These are phyloP conservation scores for Barnettozyma sp. DNA, from an alignment of 805 yeast species.

Conservation along the genomic window DNA sequence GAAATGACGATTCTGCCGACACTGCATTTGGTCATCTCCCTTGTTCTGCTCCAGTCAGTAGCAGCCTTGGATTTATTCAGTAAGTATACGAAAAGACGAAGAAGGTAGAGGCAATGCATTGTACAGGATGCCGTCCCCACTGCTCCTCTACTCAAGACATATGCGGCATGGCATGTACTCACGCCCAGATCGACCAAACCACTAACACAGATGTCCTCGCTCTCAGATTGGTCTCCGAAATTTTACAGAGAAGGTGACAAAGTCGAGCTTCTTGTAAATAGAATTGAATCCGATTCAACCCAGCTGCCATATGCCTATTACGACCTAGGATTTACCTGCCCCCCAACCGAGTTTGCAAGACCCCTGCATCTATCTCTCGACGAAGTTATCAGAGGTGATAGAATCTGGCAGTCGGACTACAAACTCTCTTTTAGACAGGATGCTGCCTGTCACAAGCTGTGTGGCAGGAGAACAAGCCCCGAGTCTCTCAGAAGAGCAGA, in stretches of 20 bases:
- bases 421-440: slow-evolving; percentile 59
- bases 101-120: no score
- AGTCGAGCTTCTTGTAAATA: slow-evolving; percentile 67
- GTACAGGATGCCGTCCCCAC: no score
- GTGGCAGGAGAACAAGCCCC: slow-evolving; percentile 56
- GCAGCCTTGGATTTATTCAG: slow-evolving; percentile 22
- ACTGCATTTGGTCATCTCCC: slow-evolving; percentile 1
- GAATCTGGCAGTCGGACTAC: slow-evolving; percentile 71
- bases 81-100: no score
- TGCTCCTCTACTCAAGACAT: no score
- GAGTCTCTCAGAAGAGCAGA: slow-evolving; percentile 49
- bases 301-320: slow-evolving; percentile 73
- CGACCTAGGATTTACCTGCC: slow-evolving; percentile 76
- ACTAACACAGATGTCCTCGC: background rate
- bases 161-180: background rate
- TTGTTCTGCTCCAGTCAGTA: slow-evolving; percentile 2
- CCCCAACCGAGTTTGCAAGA: slow-evolving; percentile 46
- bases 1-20: slow-evolving; percentile 4
- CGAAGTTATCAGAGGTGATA: slow-evolving; percentile 74
- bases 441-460: slow-evolving; percentile 55
- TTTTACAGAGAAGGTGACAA: slow-evolving; percentile 44
- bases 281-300: slow-evolving; percentile 70
- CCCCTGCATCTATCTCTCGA: slow-evolving; percentile 66
- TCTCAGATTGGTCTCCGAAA: slow-evolving; percentile 31
- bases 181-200: background rate